Base-by-base conservation (phyloP, 352 stramenopile species). In the Peronospora destructor region DNA sequence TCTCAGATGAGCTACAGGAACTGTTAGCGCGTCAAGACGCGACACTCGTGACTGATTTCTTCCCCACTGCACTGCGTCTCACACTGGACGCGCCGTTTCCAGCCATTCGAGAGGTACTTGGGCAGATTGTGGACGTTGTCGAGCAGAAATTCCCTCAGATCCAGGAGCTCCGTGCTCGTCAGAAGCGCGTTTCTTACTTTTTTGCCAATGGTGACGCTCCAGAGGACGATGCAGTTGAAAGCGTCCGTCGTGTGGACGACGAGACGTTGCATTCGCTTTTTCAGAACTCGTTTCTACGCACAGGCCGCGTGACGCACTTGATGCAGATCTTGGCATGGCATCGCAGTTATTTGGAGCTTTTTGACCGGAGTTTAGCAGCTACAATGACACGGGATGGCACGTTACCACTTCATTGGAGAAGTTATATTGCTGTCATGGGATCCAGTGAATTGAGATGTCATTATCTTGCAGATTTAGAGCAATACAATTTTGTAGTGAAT, bases 401-500 rank as follows among this genome's bases (percentile, higher is more conserved):
- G 17, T 40, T 94, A 30, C 84, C 84, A 23, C 63, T 92, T 6
- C 71, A 73, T 32, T 94, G 84, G 84, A 66, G 84, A 11, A 87
- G 64, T 52, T 94, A 92, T 61, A 88, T 94, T 49, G 81, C 76
- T 6, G 67, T 89, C 13, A 91, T 94, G 79, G 84, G 81, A 7
- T 59, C 77, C 17, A 75, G 79, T 6, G 79, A 91, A 51, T 59
- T 90, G 38, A 66, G 80, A 2, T 94, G 84, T 36, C 66, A 90
- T 53, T 94, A 94, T 56, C 49, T 90, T 13, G 73, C 78, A 0
- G 80, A 89, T 44, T 55, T 91, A 25, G 66, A 91, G 35, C 79
- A 92, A 59, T 82, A 89, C 60, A 78, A 90, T 42, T 94, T 94
- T 48, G 56, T 94, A 4, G 76, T 90, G 1, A 91, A 91, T 49